A percentile compares a stretch with the other conserved stretches of the same genome.
phyloP scores from a whole-genome alignment of 1,284 basidiomycete genomes.

The Ganoderma lucidum region DNA sequence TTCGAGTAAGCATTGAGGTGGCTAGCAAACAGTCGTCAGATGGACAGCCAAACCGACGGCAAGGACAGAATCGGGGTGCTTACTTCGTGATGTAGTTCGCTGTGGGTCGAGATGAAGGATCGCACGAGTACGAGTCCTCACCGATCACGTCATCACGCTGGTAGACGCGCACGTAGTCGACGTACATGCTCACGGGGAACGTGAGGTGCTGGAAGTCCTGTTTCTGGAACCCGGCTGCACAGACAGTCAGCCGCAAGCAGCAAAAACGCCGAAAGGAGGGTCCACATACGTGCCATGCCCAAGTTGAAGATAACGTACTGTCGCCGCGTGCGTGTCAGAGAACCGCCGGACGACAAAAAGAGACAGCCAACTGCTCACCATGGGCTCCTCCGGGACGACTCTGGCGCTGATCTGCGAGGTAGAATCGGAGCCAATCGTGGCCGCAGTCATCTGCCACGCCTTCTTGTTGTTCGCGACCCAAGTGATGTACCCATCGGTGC shows the following conservation, averaged over 20 bases:
- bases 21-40: conserved; percentile 45
- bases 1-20: conserved; percentile 74
- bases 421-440: conserved; percentile 66
- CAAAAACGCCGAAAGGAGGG: conserved; percentile 37
- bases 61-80: background rate
- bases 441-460: conserved; percentile 73
- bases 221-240: conserved; percentile 64
- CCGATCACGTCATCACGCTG: conserved; percentile 63
- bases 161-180: conserved; percentile 84
- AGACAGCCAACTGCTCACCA: conserved; percentile 52
- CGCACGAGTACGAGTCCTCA: conserved; percentile 63
- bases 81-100: conserved; percentile 52
- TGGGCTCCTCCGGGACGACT: conserved; percentile 82
- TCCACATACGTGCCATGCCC: conserved; percentile 69
- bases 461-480: conserved; percentile 72
- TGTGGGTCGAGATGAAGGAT: conserved; percentile 70
- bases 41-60: background rate
- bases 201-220: conserved; percentile 70
- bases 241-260: conserved; percentile 6
- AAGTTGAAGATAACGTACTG: conserved; percentile 82
- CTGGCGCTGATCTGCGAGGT: conserved; percentile 62
- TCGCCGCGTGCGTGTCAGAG: conserved; percentile 1
- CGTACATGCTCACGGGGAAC: conserved; percentile 76
- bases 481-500: conserved; percentile 73
- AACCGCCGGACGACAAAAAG: background rate